phyloP scores from a whole-genome alignment of 495 filamentous ascomycete genomes.

The Baudoinia panamericana region DNA sequence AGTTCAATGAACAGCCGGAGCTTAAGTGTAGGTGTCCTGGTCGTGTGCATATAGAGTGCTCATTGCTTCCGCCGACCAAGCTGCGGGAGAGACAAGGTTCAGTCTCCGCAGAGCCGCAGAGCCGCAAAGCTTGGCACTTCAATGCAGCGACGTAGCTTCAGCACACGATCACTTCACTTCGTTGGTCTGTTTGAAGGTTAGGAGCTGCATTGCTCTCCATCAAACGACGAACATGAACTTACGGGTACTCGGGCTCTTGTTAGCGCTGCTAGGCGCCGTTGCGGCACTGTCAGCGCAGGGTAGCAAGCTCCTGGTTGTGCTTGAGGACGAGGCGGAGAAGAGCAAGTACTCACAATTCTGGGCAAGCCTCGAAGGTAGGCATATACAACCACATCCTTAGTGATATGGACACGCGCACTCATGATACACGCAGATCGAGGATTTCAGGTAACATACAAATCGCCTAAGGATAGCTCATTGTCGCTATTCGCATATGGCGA shows the following conservation, averaged over 20 bases:
- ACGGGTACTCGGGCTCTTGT: constrained; percentile 53
- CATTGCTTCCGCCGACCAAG: not conserved
- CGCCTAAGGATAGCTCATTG: constrained; percentile 72
- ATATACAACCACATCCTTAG: too few species aligned
- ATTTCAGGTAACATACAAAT: constrained; percentile 65
- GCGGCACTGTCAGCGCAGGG: constrained; percentile 70
- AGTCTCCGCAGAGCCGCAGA: constrained; percentile 10
- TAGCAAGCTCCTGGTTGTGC: constrained; percentile 67
- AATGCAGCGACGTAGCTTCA: constrained; percentile 11
- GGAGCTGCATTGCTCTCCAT: not conserved
- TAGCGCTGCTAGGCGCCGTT: constrained; percentile 50
- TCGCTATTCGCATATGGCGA: constrained; percentile 79
- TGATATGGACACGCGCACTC: too few species aligned
- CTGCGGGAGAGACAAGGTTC: too few species aligned
- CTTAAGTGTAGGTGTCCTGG: not conserved
- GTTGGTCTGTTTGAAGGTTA: too few species aligned
- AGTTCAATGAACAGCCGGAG: too few species aligned
- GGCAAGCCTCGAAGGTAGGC: constrained; percentile 63
- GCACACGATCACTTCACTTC: too few species aligned
- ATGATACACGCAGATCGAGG: constrained; percentile 50
- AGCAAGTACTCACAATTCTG: constrained; percentile 69
- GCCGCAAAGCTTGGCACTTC: constrained; percentile 14
- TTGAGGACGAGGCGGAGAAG: constrained; percentile 73
- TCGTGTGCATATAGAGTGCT: not conserved
- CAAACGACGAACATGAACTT: constrained; percentile 50